Percentiles rank a stretch among this genome's conserved stretches.
phyloP scores from a whole-genome alignment of 2,329 filamentous ascomycete species.

The Spiromastix sp. region DNA sequence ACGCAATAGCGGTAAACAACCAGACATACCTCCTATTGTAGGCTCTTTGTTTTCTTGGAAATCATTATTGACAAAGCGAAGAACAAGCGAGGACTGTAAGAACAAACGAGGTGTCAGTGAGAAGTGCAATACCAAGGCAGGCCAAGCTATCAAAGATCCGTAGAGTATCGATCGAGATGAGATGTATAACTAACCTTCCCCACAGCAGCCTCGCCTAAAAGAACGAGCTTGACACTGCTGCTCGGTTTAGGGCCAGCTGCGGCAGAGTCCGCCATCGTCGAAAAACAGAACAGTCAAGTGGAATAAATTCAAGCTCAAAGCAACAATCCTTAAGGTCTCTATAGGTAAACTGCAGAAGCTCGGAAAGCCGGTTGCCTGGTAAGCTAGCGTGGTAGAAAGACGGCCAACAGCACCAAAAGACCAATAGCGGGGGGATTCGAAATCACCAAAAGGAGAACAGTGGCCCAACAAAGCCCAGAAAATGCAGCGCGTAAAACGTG shows the following conservation, averaged over 20 bases:
- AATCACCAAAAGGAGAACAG: too few relatives aligned
- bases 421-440: too few relatives aligned
- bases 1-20: too few relatives aligned
- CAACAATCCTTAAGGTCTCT: constrained; percentile 4
- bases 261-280: constrained; percentile 59
- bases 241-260: constrained; percentile 73
- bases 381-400: neutral
- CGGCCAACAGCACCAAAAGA: too few relatives aligned
- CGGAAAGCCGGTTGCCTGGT: neutral
- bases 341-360: neutral
- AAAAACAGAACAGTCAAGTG: neutral
- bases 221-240: constrained; percentile 98
- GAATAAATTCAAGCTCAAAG: neutral
- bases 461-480: too few relatives aligned
- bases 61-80: constrained; percentile 98
- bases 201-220: constrained; percentile 93
- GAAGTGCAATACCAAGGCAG: neutral
- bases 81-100: constrained; percentile 78
- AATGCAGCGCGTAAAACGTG: too few relatives aligned
- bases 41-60: constrained; percentile 99
- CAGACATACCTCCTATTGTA: constrained; percentile 75
- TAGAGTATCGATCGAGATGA: neutral
- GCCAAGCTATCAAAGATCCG: neutral
- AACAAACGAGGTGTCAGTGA: neutral
- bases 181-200: constrained; percentile 64